These are phyloP conservation scores for Termitomyces sp. DNA, from an alignment of 768 basidiomycete genomes.

Conservation along the genomic window DNA sequence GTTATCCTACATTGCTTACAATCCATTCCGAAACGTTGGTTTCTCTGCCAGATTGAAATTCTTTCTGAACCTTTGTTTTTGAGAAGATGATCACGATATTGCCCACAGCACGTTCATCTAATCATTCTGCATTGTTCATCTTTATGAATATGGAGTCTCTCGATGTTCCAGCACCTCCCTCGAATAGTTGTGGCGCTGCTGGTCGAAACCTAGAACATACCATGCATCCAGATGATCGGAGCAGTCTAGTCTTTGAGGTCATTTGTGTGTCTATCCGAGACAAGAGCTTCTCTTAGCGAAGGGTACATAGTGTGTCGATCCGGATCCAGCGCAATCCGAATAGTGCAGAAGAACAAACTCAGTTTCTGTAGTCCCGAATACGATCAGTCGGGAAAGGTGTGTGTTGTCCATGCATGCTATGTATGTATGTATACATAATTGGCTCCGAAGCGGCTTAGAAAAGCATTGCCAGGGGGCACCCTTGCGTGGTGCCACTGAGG, in stretches of 20 bases:
- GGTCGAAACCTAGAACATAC: not conserved
- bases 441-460: not conserved
- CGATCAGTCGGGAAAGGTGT: not conserved
- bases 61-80: not conserved
- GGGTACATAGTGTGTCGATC: not conserved
- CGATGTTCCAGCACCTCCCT: not conserved
- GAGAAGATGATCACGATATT: not conserved
- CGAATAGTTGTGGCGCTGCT: not conserved
- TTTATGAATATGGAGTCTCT: not conserved
- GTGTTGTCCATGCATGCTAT: not conserved
- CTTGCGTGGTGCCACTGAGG: too few relatives aligned
- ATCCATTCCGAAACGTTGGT: not conserved
- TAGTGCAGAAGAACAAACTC: not conserved
- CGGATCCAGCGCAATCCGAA: not conserved
- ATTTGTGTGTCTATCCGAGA: not conserved
- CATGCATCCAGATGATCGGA: not conserved
- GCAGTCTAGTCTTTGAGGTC: not conserved
- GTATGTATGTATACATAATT: not conserved
- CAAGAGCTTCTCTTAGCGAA: not conserved
- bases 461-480: too few relatives aligned
- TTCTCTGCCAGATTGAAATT: not conserved
- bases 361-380: not conserved
- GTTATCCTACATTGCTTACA: not conserved
- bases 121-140: not conserved
- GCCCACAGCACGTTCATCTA: not conserved